Evolutionary conservation across 495 filamentous ascomycete species (phyloP).

Genomic region (Penicillium chermesinum): DNA sequence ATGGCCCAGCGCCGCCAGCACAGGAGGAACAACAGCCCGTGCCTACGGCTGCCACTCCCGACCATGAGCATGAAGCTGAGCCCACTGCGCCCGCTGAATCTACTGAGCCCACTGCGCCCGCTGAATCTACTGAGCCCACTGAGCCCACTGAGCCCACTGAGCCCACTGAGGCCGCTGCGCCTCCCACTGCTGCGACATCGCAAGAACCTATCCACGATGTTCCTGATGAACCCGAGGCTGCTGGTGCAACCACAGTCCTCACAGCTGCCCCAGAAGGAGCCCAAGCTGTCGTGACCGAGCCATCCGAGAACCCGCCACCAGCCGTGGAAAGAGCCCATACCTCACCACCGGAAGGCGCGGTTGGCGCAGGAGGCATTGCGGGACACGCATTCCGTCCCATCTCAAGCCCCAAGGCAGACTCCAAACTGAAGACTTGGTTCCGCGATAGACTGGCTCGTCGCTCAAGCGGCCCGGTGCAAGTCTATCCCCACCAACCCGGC

Average conservation of each 20-base stretch:
- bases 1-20: not conserved
- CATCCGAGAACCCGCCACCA: not conserved
- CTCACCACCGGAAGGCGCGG: conserved; percentile 15
- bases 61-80: conserved; percentile 8
- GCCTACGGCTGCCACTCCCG: conserved; percentile 1
- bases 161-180: no score
- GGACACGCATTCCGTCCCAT: conserved; percentile 17
- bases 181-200: no score
- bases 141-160: no score
- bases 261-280: conserved; percentile 6
- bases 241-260: conserved; percentile 5
- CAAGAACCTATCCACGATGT: conserved; percentile 2
- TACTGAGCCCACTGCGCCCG: no score
- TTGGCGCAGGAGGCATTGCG: conserved; percentile 1
- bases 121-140: no score
- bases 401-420: conserved; percentile 21
- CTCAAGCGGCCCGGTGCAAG: conserved; percentile 15
- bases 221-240: conserved; percentile 3
- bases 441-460: conserved; percentile 22
- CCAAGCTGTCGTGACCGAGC: conserved; percentile 4
- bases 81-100: not conserved
- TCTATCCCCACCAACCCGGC: conserved; percentile 24
- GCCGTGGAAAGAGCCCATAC: conserved; percentile 5
- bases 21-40: conserved; percentile 2
- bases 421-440: conserved; percentile 29